Evolutionary conservation across 169 alveolate genomes (phyloP), one percentile per base, ranked within the genome.

Genomic region (Cryptosporidium ryanae): DNA sequence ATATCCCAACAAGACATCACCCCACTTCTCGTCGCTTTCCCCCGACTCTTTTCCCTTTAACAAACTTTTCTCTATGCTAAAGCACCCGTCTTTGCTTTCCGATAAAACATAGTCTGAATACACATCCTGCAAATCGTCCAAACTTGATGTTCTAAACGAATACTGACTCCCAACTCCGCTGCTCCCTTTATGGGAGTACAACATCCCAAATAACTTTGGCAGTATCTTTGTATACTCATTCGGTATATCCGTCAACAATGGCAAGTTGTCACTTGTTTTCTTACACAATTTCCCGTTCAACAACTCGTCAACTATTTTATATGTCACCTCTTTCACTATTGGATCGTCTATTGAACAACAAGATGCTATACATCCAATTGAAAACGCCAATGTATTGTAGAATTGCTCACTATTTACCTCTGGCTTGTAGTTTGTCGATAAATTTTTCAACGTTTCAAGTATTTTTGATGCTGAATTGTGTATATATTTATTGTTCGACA

Each of bases 321-420:
- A 61, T 23, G 76, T 59, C 13, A 76, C 64, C 25, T 29, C 63
- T 34, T 59, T 27, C 15, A 76, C 87, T 17, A 61, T 23, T 8
- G 87, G 55, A 23, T 76, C 87, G 17, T 57, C 34, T n/a, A 70
- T 21, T 43, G 87, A 55, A 23, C 87, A 76, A 27, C 71, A 61
- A 13, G 87, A 76, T 44, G 87, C 71, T 12, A 61, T 44, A 21
- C 64, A 55, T 0, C 87, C 87, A 54, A 76, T 76, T 17, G 87
- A 52, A 57, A 61, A 76, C 23, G 87, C 87, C 38, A 76, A 43
- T 17, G 13, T 55, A 23, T 76, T 76, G 25, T 76, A 70, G 29
- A 76, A 76, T 15, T 76, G 76, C 10, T 46, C 43, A 29, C 44
- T 55, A 25, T 61, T 76, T 23, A 18, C 46, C 31, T 18, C 43